These are phyloP conservation scores for Phialophora macrospora DNA, from an alignment of 2,329 filamentous ascomycete genomes.

Conservation along the genomic window DNA sequence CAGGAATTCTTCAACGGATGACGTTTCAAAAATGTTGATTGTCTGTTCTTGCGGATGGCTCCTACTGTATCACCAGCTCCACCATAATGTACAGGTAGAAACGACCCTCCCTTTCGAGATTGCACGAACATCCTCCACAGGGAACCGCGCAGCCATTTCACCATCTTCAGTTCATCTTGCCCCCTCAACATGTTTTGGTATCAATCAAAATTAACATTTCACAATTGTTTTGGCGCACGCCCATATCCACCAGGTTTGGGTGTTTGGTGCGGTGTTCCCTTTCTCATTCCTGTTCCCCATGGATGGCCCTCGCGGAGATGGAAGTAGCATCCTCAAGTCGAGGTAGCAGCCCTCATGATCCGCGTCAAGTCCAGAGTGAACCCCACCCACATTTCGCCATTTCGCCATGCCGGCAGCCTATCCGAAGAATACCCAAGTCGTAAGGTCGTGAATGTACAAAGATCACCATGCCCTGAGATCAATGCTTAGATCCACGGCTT, in stretches of 20 bases:
- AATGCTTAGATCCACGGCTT: constrained; percentile 49
- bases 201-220: constrained; percentile 27
- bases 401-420: constrained; percentile 21
- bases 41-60: constrained; percentile 13
- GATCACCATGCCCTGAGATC: constrained; percentile 7
- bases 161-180: background rate
- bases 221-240: constrained; percentile 7
- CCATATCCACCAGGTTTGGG: constrained; percentile 9
- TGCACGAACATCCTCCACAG: background rate
- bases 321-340: background rate
- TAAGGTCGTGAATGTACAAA: constrained; percentile 24
- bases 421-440: constrained; percentile 4
- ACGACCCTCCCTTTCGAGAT: background rate
- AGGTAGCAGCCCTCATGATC: background rate
- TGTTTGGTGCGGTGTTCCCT: constrained; percentile 1
- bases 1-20: background rate
- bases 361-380: background rate
- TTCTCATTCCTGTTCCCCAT: background rate
- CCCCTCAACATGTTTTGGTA: constrained; percentile 7
- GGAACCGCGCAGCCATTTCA: background rate
- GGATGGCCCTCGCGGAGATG: background rate
- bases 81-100: constrained; percentile 11
- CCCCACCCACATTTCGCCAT: constrained; percentile 23
- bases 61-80: constrained; percentile 8
- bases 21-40: constrained; percentile 2